Base-by-base conservation (phyloP, 2,329 filamentous ascomycete species). In the Daldinia sp. region DNA sequence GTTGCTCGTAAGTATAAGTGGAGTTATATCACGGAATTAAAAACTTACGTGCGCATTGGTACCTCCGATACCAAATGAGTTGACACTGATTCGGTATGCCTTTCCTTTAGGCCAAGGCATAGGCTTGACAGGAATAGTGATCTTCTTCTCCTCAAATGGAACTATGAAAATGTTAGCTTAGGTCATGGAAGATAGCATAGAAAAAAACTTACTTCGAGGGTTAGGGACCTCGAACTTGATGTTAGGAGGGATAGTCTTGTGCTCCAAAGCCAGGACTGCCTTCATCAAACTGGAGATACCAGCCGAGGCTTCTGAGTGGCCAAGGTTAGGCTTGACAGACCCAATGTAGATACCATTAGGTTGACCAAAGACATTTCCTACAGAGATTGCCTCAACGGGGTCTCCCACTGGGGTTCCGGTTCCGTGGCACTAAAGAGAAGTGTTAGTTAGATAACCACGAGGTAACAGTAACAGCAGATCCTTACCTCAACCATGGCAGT, bases 11-110 rank as follows among this genome's bases (percentile, higher is more conserved):
- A 50, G 46, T 30, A 50, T 50, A 50, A 33, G 26, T 50, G 46
- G 26, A 30, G 26, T 30, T 50, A 1, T 30, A 30, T 50, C 30
- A 18, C 5, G 15, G 26, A 23, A 6, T 6, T 13, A 78, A 13
- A 18, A 15, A 18, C 78, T 69, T 13, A 75, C 73, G 44, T 81
- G 79, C 2, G 73, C 75, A 58, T 82, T 82, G 12, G 76, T 72
- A 6, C 81, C 80, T 3, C 81, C 81, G 63, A 74, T 79, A 0
- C 81, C 81, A 60, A 80, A 82, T 12, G 73, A 76, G 69, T 80
- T 82, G 26, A 82, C 44, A 13, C 73, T 48, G 73, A 77, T 23
- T 4, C 61, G 69, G 74, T 10, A 76, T 74, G 4, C 23, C 5
- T 28, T 66, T 15, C 23, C 46, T 37, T 28, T 20, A 0, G 66